These are phyloP conservation scores for Magnaporthiopsis poae DNA, from an alignment of 2,329 filamentous ascomycete species.

Conservation along the genomic window DNA sequence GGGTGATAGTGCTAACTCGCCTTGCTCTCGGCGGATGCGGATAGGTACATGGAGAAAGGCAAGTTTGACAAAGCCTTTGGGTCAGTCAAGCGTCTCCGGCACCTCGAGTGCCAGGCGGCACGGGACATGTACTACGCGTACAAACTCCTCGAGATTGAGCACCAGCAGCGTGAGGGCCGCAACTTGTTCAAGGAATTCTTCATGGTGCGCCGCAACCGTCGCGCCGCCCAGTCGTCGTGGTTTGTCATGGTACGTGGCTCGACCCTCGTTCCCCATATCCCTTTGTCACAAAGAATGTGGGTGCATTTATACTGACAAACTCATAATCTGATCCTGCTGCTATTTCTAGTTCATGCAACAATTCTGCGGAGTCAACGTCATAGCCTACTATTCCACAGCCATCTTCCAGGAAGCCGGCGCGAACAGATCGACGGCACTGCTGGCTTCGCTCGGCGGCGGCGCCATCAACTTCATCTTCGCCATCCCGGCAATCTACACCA, in stretches of 20 bases:
- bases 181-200: constrained; percentile 34
- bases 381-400: constrained; percentile 38
- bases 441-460: constrained; percentile 35
- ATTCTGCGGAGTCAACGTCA: constrained; percentile 14
- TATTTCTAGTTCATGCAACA: constrained; percentile 1
- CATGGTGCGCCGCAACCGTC: constrained; percentile 49
- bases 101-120: constrained; percentile 43
- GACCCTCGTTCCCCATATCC: constrained; percentile 18
- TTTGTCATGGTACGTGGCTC: constrained; percentile 57
- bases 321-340: no score
- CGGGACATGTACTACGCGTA: constrained; percentile 48
- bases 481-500: constrained; percentile 57
- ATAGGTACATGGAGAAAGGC: constrained; percentile 3
- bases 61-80: constrained; percentile 31
- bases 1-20: background rate
- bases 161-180: constrained; percentile 23
- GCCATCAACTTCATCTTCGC: constrained; percentile 56
- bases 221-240: constrained; percentile 48
- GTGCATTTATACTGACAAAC: no score
- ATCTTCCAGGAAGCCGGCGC: constrained; percentile 36
- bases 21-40: background rate
- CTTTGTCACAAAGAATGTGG: background rate
- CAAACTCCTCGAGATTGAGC: constrained; percentile 47
- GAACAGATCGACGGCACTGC: constrained; percentile 27
- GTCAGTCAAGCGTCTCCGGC: constrained; percentile 37